Evolutionary conservation across 2,329 filamentous ascomycete genomes (phyloP).

Genomic region (Sclerotinia nivalis): DNA sequence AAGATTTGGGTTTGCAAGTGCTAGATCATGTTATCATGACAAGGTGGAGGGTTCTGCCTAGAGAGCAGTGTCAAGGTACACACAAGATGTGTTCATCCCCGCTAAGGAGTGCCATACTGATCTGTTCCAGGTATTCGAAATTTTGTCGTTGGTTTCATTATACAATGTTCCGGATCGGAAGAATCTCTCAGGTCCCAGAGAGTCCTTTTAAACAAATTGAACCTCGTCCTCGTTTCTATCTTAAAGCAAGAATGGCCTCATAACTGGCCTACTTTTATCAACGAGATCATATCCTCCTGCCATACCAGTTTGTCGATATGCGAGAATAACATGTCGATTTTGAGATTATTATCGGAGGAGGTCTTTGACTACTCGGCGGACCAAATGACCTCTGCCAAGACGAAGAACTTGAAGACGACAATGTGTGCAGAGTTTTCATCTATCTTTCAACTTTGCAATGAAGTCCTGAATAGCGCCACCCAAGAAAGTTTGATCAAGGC

Average conservation of each 20-base stretch:
- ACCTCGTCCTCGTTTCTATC: constrained; percentile 94
- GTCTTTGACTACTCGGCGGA: constrained; percentile 99
- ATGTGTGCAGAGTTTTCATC: constrained; percentile 99
- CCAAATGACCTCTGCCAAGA: constrained; percentile 98
- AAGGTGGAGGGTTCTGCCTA: constrained; percentile 95
- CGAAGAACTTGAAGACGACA: constrained; percentile 92
- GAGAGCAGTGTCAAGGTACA: constrained; percentile 89
- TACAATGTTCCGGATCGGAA: constrained; percentile 87
- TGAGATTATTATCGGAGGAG: constrained; percentile 92
- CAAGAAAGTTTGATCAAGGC: constrained; percentile 89
- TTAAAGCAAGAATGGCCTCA: constrained; percentile 99
- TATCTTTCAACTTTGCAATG: constrained; percentile 96
- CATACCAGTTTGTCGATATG: constrained; percentile 95
- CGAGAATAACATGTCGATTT: constrained; percentile 99
- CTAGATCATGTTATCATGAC: constrained; percentile 98
- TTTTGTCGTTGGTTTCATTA: constrained; percentile 98
- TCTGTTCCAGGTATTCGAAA: constrained; percentile 80
- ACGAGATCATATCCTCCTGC: constrained; percentile 96
- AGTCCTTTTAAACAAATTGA: constrained; percentile 95
- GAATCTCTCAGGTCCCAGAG: constrained; percentile 82
- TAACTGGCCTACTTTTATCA: constrained; percentile 99
- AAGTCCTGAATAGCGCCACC: constrained; percentile 87
- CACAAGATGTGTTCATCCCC: background rate
- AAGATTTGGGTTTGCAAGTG: constrained; percentile 91
- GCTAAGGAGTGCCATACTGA: constrained; percentile 29